These are phyloP conservation scores for Ormosia semicastrata DNA, from an alignment of 306 rosid species.

Conservation along the genomic window DNA sequence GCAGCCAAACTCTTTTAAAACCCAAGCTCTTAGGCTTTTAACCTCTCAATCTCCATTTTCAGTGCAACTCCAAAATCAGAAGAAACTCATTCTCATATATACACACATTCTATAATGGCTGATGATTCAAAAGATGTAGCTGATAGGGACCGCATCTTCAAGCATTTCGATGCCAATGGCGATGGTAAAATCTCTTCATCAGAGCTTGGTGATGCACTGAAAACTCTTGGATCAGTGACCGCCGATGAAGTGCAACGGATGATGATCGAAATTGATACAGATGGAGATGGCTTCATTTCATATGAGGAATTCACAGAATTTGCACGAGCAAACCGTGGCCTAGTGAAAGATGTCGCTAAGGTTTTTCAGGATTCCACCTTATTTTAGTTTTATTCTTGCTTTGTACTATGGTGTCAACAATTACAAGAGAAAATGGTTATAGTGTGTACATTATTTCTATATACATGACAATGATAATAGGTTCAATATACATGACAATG, in stretches of 20 bases:
- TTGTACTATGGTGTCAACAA: not conserved
- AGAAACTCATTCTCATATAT: constrained; percentile 14
- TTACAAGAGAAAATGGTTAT: not conserved
- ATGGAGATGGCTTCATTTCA: constrained; percentile 70
- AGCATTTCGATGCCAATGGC: constrained; percentile 59
- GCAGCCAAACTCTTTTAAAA: constrained; percentile 29
- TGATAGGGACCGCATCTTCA: constrained; percentile 64
- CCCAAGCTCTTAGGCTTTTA: not conserved
- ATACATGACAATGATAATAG: constrained; percentile 1
- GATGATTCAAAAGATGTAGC: constrained; percentile 44
- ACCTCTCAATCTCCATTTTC: not conserved
- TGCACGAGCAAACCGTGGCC: constrained; percentile 61
- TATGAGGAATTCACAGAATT: constrained; percentile 57
- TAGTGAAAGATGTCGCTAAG: constrained; percentile 75
- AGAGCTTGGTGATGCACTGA: constrained; percentile 74
- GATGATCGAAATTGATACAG: constrained; percentile 78
- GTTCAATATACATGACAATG: not conserved
- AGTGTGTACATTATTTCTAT: constrained; percentile 2
- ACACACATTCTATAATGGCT: constrained; percentile 14
- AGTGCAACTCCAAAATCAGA: constrained; percentile 8
- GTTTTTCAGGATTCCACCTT: constrained; percentile 39
- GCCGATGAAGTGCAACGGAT: constrained; percentile 56
- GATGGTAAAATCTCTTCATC: constrained; percentile 69
- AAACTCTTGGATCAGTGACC: constrained; percentile 58
- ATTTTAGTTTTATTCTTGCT: not conserved